phyloP scores from a whole-genome alignment of 2,329 filamentous ascomycete species.

The Colletotrichum orbiculare region DNA sequence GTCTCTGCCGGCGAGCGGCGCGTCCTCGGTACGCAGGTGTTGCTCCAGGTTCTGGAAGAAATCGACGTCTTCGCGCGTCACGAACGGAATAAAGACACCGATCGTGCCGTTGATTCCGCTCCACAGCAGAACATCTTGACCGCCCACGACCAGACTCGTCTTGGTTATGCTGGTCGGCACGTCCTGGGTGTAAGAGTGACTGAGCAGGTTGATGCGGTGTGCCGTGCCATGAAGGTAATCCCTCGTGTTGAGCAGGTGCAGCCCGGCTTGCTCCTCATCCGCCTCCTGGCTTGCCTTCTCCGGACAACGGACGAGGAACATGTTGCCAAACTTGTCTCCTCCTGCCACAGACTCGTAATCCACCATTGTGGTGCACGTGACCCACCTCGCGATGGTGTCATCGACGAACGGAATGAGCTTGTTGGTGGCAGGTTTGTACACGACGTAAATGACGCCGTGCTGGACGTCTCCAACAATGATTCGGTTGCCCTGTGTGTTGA shows the following conservation, averaged over 20 bases:
- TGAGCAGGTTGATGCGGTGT: constrained; percentile 84
- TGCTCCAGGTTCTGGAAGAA: constrained; percentile 97
- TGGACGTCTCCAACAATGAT: constrained; percentile 94
- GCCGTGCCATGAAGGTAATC: constrained; percentile 91
- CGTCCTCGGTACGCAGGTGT: constrained; percentile 86
- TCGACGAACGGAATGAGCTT: constrained; percentile 93
- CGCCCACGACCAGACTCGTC: constrained; percentile 88
- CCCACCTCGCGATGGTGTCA: constrained; percentile 90
- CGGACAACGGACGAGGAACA: constrained; percentile 92
- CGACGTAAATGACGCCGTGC: constrained; percentile 90
- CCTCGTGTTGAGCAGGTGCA: constrained; percentile 90
- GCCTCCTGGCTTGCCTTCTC: constrained; percentile 87
- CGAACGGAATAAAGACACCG: constrained; percentile 91
- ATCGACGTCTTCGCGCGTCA: constrained; percentile 91
- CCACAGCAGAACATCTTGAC: constrained; percentile 92
- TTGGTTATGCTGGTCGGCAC: constrained; percentile 92
- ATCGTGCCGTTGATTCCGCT: constrained; percentile 94
- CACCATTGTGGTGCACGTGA: constrained; percentile 90
- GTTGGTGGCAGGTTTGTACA: constrained; percentile 93
- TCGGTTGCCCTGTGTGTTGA: constrained; percentile 90
- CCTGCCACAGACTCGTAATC: constrained; percentile 97
- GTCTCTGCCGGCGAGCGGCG: constrained; percentile 89
- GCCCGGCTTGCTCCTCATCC: constrained; percentile 90
- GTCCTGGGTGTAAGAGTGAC: constrained; percentile 91
- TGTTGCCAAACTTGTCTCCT: constrained; percentile 97